Conservation (phyloP, 2,329 filamentous ascomycete genomes). For the Colletotrichum sp. region DNA sequence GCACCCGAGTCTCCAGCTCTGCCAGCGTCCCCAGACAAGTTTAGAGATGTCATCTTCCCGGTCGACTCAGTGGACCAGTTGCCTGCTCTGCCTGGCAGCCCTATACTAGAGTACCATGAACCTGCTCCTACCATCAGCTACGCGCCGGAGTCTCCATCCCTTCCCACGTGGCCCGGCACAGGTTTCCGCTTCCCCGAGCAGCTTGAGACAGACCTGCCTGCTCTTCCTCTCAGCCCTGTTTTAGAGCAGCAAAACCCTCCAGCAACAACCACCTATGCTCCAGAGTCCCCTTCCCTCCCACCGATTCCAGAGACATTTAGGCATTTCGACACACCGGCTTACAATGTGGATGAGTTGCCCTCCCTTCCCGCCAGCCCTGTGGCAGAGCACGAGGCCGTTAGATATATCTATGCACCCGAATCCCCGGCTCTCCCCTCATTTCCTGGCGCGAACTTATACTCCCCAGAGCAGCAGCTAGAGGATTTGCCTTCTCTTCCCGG, state of each 20-base stretch:
- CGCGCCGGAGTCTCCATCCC: not conserved
- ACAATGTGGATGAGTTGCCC: not conserved
- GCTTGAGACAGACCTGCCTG: not conserved
- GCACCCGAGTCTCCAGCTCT: not conserved
- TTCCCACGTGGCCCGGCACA: not conserved
- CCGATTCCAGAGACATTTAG: not conserved
- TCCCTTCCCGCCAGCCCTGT: not conserved
- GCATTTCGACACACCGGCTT: not conserved
- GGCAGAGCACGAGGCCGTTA: not conserved
- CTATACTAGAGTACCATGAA: not conserved
- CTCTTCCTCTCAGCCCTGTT: not conserved
- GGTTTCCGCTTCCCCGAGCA: not conserved
- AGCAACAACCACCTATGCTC: not conserved
- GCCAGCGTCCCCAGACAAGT: not conserved
- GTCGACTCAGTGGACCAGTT: not conserved
- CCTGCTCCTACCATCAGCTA: not conserved
- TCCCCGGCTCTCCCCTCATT: not conserved
- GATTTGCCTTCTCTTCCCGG: slow-evolving; percentile 1
- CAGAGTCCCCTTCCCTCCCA: not conserved
- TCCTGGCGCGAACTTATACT: not conserved
- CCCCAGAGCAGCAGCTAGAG: not conserved
- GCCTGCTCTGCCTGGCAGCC: slow-evolving; percentile 18
- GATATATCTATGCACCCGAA: not conserved
- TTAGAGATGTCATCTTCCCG: not conserved
- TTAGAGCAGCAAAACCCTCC: not conserved